Base-by-base conservation (phyloP, 164 flowering plant species). In the Stephania cephalantha region DNA sequence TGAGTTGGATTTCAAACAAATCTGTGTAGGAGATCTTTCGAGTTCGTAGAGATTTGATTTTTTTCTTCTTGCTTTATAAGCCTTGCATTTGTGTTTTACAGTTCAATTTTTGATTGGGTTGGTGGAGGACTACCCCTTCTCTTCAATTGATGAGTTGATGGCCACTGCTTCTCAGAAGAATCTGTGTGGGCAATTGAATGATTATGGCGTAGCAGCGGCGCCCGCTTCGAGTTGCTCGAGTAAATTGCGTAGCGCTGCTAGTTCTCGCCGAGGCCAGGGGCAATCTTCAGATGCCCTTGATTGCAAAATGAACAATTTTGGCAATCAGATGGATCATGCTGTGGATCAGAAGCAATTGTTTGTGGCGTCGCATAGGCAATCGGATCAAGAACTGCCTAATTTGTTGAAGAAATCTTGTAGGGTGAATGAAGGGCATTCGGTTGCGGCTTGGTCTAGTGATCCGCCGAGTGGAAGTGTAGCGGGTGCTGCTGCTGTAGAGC, bases 221-320 rank as follows among this genome's bases (percentile, higher is more conserved):
- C 55, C 74, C 55, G 46, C 67, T 61, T 65, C 52, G 31, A 71
- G 53, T 65, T 66, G 29, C 68, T 35, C 71, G 4, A 87, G 79
- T 83, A 89, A 85, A 45, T 82, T 85, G 4, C 79, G 80, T 29
- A 81, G 58, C 44, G 76, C 53, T 68, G 80, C 78, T 42, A 78
- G 66, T 77, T 76, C 81, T 6, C 80, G 69, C 72, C 78, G 79
- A 45, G 67, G 82, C 53, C 71, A 48, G 61, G 85, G 79, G 72
- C 80, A 79, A 35, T 71, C 81, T 30, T 76, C 78, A 63, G 69
- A 63, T 77, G 84, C 74, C 42, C 73, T 46, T 0, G 79, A 58
- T 76, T 80, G 82, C 73, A 73, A 55, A 45, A 55, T 58, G 53
- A 73, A 72, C 2, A 55, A 77, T 7, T 29, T 44, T 42, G 42